These are phyloP conservation scores for Acer negundo DNA, from an alignment of 345 rosid species.

Conservation along the genomic window DNA sequence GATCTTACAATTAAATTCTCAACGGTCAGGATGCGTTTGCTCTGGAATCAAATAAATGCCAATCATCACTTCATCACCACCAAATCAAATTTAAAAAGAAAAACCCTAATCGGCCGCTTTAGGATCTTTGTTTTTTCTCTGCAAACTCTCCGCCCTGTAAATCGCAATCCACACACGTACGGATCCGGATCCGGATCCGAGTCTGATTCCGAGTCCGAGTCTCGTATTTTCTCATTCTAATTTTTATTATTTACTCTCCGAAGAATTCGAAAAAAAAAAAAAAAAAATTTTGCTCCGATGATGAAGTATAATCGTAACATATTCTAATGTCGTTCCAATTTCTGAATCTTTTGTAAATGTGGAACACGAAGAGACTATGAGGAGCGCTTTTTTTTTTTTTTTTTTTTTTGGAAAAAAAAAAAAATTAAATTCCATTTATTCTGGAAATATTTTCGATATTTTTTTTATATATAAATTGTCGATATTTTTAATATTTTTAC, in stretches of 20 bases:
- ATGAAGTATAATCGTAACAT: slow-evolving; percentile 12
- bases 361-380: slow-evolving; percentile 36
- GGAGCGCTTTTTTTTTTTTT: slow-evolving; percentile 14
- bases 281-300: slow-evolving; percentile 22
- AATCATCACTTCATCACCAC: background rate
- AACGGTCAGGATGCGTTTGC: background rate
- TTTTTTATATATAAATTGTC: too few species aligned
- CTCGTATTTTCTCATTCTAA: background rate
- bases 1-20: background rate
- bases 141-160: background rate
- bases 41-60: background rate
- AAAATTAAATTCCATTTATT: too few species aligned
- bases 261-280: background rate
- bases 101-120: background rate
- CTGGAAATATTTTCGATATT: too few species aligned
- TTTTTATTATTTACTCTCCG: background rate
- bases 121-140: background rate
- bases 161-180: background rate
- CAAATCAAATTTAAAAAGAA: background rate
- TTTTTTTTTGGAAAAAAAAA: too few species aligned
- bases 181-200: background rate
- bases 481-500: too few species aligned
- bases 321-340: slow-evolving; percentile 34
- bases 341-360: slow-evolving; percentile 29
- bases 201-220: background rate